Percentiles rank a stretch among this genome's conserved stretches.
Evolutionary conservation across 495 filamentous ascomycete species (phyloP).

Genomic region (Apodospora peruviana): DNA sequence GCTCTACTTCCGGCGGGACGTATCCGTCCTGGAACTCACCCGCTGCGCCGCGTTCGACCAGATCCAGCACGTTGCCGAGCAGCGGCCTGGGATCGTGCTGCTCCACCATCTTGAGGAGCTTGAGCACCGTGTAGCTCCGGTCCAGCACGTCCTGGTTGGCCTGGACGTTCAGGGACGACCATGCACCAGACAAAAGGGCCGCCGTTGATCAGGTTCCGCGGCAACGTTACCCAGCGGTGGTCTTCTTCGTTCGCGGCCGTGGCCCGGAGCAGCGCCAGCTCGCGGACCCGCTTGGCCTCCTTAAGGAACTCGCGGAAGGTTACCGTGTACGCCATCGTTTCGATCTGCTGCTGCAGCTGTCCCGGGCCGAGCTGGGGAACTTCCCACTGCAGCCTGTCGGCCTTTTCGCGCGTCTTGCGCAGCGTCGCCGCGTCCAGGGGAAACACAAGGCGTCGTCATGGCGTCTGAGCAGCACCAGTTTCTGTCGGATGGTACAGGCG

Average conservation of each 20-base stretch:
- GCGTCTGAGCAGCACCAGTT: constrained; percentile 24
- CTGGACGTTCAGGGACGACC: constrained; percentile 4
- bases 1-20: not conserved
- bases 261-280: constrained; percentile 1
- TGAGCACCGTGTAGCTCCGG: constrained; percentile 2
- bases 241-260: not conserved
- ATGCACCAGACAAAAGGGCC: constrained; percentile 14
- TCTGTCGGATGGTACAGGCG: constrained; percentile 16
- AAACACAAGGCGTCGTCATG: constrained; percentile 23
- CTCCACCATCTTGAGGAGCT: constrained; percentile 3
- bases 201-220: constrained; percentile 12
- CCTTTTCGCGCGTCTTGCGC: not conserved
- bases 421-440: constrained; percentile 14
- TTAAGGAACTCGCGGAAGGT: constrained; percentile 2
- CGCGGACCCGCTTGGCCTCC: not conserved
- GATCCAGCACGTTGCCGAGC: not conserved
- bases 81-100: constrained; percentile 6
- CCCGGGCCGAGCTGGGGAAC: not conserved
- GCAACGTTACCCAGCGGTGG: constrained; percentile 4
- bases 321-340: constrained; percentile 15
- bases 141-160: constrained; percentile 8
- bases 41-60: not conserved
- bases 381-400: constrained; percentile 11
- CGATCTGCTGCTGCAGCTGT: constrained; percentile 9
- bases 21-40: not conserved